Evolutionary conservation across 1,139 yeast species (phyloP), one percentile per base, ranked within the genome.

Genomic region (Blastobotrys malaysiensis): DNA sequence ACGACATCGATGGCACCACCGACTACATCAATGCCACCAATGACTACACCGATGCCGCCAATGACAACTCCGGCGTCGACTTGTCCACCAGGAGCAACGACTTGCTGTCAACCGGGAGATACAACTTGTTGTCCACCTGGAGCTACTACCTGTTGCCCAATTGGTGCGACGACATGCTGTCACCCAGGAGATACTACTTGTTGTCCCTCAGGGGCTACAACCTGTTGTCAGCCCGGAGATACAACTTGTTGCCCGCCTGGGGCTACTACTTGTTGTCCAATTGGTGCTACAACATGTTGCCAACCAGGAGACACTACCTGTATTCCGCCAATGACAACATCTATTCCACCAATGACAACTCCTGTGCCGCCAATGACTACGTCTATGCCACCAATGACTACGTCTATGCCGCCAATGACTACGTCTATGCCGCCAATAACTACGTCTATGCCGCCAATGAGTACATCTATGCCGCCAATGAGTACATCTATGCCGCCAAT

Each of bases 1-100:
- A 24, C 48, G 5, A 9, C 43, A 7, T 16, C 45, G 20, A 46
- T 46, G 45, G 45, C 51, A 9, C 50, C 36, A 2, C 50, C 39
- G 3, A 26, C 48, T 5, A n/a, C 55, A 9, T n/a, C 52, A 43
- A 18, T 45, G 9, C 26, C 22, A 21, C 45, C 16, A 36, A 26
- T 18, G 50, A 21, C 45, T 18, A 36, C 27, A 5, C 7, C 26
- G 20, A 36, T 39, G 50, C 44, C 45, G 9, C 50, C 39, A 21
- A 31, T 18, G 20, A 31, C 39, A 47, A 18, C 21, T 26, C 43
- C 20, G 7, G 22, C 9, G 49, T 20, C 27, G 22, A 26, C 24
- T 11, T 22, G 26, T 9, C 39, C 26, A 7, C 49, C 27, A 31
- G 43, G 21, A 21, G 26, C 39, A 26, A 39, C 21, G 22, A 47